These are phyloP conservation scores for Hippophae tibetana DNA, from an alignment of 306 rosid genomes.

Conservation along the genomic window DNA sequence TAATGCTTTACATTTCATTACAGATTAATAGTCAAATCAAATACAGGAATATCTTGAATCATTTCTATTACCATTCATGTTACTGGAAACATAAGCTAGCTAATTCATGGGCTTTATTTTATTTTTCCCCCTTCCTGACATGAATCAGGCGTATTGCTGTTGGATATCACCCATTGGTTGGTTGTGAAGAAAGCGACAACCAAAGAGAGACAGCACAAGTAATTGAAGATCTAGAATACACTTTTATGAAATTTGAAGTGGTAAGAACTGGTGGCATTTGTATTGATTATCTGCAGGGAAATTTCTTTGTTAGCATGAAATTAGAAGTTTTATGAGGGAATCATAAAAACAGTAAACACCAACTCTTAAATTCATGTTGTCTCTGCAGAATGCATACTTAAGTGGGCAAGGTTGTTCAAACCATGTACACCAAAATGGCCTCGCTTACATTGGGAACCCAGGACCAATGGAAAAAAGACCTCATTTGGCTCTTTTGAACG, in stretches of 20 bases:
- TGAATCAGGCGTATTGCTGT: constrained; percentile 37
- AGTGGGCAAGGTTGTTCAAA: constrained; percentile 39
- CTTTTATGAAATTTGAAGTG: constrained; percentile 34
- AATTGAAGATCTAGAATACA: constrained; percentile 19
- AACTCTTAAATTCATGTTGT: not conserved
- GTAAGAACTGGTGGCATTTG: constrained; percentile 23
- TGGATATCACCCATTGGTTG: constrained; percentile 37
- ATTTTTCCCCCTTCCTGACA: not conserved
- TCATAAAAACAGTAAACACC: constrained; percentile 2
- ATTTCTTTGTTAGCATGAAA: not conserved
- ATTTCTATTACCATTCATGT: no score
- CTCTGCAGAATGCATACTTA: constrained; percentile 41
- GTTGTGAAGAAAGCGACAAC: constrained; percentile 25
- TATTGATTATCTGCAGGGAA: not conserved
- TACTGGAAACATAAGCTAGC: no score
- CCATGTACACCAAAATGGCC: constrained; percentile 15
- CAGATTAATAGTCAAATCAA: no score
- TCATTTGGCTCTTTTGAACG: constrained; percentile 21
- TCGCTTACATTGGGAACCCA: constrained; percentile 38
- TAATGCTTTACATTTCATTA: no score
- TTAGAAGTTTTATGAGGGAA: not conserved
- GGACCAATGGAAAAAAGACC: constrained; percentile 13
- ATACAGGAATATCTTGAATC: no score
- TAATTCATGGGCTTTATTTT: no score
- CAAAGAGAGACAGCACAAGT: constrained; percentile 20